Evolutionary conservation across 306 rosid genomes (phyloP), one percentile per base, ranked within the genome.

Genomic region (Astragalus glycyphyllos): DNA sequence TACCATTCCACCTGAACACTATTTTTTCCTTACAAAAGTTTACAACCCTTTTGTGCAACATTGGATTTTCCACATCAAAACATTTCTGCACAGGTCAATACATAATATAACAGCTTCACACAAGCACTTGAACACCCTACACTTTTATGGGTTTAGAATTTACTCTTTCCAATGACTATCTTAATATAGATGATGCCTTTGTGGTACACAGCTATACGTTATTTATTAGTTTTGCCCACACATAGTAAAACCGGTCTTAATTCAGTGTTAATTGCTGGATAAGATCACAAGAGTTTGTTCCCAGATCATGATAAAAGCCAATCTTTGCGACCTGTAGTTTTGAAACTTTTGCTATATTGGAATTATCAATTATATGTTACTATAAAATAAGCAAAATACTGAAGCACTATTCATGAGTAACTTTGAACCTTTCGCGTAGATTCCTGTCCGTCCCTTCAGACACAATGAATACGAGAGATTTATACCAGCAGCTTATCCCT

Each of bases 401-500:
- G 6, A 46, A 56, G 45, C 54, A 20, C n/a, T 56, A 56, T 56
- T 68, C 57, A 65, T 47, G 51, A 46, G 12, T 54, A 17, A 10
- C 56, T 34, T 81, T 81, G 44, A 76, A 49, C 44, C 77, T 68
- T 74, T 37, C 41, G 72, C 84, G 86, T 89, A 94, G 98, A 94
- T 94, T 69, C 98, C 98, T 53, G 98, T 94, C 50, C 97, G 95
- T 34, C 98, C 97, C 74, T 94, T 81, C 76, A 90, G 83, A 74
- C 98, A 94, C 89, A 83, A 94, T 41, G 98, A 94, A 85, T 94
- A 94, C 1, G 98, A 94, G 76, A 89, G 98, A 84, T 94, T 94
- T 58, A 89, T 94, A 71, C 94, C 96, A 9, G 84, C 98, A 37
- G 98, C 98, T 17, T 94, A 89, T 80, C 98, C 98, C 41, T 94